A percentile compares a stretch with the other conserved stretches of the same genome.
Evolutionary conservation across 2,329 filamentous ascomycete genomes (phyloP).

Genomic region (Fusarium sp.): DNA sequence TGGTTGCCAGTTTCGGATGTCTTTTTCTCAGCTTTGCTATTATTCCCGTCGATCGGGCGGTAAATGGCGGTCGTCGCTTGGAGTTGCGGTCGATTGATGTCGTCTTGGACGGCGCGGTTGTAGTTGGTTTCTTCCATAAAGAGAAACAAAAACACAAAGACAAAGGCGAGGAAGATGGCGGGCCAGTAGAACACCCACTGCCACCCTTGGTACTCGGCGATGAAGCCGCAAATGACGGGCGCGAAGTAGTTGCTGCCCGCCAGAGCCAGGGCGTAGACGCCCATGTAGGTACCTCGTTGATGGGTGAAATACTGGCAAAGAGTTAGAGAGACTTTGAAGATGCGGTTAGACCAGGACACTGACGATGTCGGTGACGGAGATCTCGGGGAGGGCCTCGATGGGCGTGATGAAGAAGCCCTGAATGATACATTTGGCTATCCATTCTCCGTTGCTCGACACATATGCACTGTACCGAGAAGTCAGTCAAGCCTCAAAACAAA

Average conservation of each 20-base stretch:
- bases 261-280: slow-evolving; percentile 59
- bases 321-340: neutral
- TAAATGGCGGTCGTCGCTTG: neutral
- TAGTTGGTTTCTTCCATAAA: slow-evolving; percentile 75
- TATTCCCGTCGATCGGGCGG: slow-evolving; percentile 20
- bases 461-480: slow-evolving; percentile 49
- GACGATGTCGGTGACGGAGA: slow-evolving; percentile 60
- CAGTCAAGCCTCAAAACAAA: rapidly evolving
- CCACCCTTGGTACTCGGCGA: slow-evolving; percentile 59
- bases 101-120: slow-evolving; percentile 49
- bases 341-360: neutral
- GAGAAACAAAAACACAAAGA: slow-evolving; percentile 63
- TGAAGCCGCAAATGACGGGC: slow-evolving; percentile 62
- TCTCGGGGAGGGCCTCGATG: slow-evolving; percentile 63
- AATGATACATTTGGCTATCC: slow-evolving; percentile 63
- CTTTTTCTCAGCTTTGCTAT: neutral
- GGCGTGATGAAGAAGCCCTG: slow-evolving; percentile 62
- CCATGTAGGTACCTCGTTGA: slow-evolving; percentile 61
- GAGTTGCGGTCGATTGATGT: neutral
- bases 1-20: neutral
- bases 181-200: slow-evolving; percentile 63
- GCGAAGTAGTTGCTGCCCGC: slow-evolving; percentile 61
- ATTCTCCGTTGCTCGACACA: slow-evolving; percentile 58
- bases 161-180: slow-evolving; percentile 56
- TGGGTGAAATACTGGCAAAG: slow-evolving; percentile 55